Evolutionary conservation across 2,329 filamentous ascomycete species (phyloP).

Genomic region (Mariannaea elegans): DNA sequence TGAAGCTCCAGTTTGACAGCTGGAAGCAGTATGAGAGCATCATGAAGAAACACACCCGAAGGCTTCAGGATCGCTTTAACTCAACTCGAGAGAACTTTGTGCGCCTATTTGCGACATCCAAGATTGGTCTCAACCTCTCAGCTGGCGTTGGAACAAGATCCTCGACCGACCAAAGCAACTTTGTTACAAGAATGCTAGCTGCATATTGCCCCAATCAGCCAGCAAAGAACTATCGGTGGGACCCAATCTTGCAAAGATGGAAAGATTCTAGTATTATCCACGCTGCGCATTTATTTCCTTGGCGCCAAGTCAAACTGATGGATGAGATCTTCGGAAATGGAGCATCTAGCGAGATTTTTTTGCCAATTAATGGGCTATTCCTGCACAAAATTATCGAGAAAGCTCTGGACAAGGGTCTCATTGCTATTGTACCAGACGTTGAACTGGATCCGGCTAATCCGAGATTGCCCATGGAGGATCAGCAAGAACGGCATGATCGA

Average conservation of each 20-base stretch:
- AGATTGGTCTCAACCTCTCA: not conserved
- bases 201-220: not conserved
- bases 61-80: not conserved
- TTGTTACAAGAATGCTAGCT: not conserved
- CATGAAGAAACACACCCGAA: not conserved
- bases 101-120: not conserved
- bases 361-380: slow-evolving; percentile 1
- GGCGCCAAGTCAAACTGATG: not conserved
- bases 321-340: slow-evolving; percentile 12
- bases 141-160: not conserved
- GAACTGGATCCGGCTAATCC: not conserved
- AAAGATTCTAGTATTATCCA: not conserved
- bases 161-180: not conserved
- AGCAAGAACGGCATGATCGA: not conserved
- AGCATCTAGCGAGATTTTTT: not conserved
- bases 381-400: not conserved
- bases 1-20: not conserved
- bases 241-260: not conserved
- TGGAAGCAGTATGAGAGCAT: not conserved
- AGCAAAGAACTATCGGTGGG: not conserved
- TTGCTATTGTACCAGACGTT: slow-evolving; percentile 12
- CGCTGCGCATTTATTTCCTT: not conserved
- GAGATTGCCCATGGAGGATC: not conserved
- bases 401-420: not conserved
- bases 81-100: not conserved